Evolutionary conservation across 2,329 filamentous ascomycete species (phyloP).

Genomic region (Aphanocladium album): DNA sequence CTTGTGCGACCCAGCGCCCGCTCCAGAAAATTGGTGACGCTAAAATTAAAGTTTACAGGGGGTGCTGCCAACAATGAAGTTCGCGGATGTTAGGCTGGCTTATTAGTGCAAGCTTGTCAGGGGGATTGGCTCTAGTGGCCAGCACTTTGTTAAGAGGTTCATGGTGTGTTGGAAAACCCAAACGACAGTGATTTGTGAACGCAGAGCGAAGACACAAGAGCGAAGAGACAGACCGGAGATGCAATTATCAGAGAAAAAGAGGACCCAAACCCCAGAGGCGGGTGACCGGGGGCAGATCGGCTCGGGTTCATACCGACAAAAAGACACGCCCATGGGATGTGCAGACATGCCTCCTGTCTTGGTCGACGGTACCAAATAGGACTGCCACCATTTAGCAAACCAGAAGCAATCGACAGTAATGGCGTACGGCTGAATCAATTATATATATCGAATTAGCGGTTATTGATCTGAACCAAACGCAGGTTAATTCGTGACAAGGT

Average conservation of each 20-base stretch:
- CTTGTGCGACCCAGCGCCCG: background rate
- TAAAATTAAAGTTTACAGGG: constrained; percentile 4
- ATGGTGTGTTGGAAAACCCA: no score
- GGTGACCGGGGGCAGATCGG: background rate
- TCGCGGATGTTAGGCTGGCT: background rate
- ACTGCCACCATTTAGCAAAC: no score
- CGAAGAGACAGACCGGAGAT: background rate
- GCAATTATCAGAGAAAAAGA: background rate
- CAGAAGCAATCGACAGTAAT: no score
- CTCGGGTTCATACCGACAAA: background rate
- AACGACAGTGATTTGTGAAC: no score
- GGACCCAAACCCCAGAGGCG: background rate
- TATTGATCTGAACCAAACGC: no score
- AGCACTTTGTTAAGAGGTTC: background rate
- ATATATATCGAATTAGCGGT: no score
- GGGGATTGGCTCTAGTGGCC: background rate
- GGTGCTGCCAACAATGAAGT: background rate
- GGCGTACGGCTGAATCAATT: no score
- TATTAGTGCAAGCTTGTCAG: background rate
- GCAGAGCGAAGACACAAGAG: background rate
- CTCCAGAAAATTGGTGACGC: background rate
- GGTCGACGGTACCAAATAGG: no score
- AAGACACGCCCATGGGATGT: background rate
- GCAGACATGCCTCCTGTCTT: no score
- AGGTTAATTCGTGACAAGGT: no score